Conservation (phyloP, 2,329 filamentous ascomycete genomes). For the Neonectria hederae region DNA sequence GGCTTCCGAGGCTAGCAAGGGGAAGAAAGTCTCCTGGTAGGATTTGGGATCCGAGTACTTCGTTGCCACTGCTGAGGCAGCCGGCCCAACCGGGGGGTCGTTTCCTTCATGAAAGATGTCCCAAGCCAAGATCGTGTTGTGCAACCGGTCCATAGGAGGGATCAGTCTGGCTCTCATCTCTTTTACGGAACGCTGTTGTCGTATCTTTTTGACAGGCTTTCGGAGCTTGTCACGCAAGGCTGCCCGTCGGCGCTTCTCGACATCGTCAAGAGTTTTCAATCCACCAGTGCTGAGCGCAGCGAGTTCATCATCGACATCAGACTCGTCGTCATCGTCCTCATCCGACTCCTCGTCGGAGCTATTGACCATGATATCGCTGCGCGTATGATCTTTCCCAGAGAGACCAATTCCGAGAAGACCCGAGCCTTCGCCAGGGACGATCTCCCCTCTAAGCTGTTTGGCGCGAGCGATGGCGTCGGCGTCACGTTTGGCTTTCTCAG, state of each 20-base stretch:
- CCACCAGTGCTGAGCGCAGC: conserved; percentile 59
- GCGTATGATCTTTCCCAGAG: conserved; percentile 81
- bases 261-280: conserved; percentile 60
- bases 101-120: conserved; percentile 92
- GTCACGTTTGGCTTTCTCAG: conserved; percentile 77
- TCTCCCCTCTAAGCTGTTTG: conserved; percentile 56
- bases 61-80: conserved; percentile 80
- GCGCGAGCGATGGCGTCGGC: conserved; percentile 76
- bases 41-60: conserved; percentile 78
- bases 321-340: conserved; percentile 67
- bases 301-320: conserved; percentile 61
- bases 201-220: conserved; percentile 84
- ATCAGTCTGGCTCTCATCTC: conserved; percentile 94
- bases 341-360: conserved; percentile 80
- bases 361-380: conserved; percentile 91
- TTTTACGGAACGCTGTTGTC: conserved; percentile 82
- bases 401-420: conserved; percentile 77
- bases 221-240: conserved; percentile 66
- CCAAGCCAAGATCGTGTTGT: conserved; percentile 90
- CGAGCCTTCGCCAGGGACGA: conserved; percentile 74
- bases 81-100: conserved; percentile 80
- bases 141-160: conserved; percentile 85
- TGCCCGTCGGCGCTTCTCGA: conserved; percentile 55
- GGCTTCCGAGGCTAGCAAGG: conserved; percentile 88
- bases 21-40: conserved; percentile 91